Conservation (phyloP, 108 stramenopile species). For the Schizochytrium sp. region DNA sequence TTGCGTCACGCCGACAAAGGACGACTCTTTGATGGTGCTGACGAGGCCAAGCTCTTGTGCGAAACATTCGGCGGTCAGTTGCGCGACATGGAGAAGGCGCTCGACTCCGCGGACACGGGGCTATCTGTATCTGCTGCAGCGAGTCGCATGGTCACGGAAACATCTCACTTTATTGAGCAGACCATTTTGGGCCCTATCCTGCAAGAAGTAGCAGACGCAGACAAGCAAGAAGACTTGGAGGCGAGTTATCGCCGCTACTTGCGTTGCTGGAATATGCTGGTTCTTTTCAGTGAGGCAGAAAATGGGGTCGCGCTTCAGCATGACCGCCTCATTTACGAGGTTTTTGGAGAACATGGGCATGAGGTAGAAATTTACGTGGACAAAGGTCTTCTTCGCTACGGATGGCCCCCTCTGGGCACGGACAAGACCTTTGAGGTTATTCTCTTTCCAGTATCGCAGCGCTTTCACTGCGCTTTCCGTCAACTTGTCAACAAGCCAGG, state of each 20-base stretch:
- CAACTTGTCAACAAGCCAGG: slow-evolving; percentile 9
- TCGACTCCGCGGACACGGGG: not conserved
- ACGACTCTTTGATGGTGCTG: not conserved
- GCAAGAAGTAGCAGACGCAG: not conserved
- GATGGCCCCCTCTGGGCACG: not conserved
- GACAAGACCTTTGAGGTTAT: not conserved
- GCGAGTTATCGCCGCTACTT: not conserved
- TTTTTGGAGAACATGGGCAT: not conserved
- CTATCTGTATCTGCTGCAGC: not conserved
- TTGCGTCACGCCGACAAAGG: not conserved
- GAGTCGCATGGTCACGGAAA: slow-evolving; percentile 12
- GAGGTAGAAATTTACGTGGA: not conserved
- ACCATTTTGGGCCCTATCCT: not conserved
- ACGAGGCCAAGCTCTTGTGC: not conserved
- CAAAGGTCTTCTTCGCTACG: not conserved
- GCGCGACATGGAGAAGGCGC: slow-evolving; percentile 17
- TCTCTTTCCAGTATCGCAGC: not conserved
- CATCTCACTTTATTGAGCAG: not conserved
- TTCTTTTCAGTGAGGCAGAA: not conserved
- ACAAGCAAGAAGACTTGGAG: not conserved
- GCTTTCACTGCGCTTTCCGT: slow-evolving; percentile 1
- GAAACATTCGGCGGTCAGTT: not conserved
- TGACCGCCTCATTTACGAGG: not conserved
- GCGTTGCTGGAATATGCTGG: slow-evolving; percentile 4
- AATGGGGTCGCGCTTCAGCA: not conserved